Percentiles rank a stretch among this genome's conserved stretches.
phyloP scores from a whole-genome alignment of 208 protist species.

The Trypanosoma scelopori region DNA sequence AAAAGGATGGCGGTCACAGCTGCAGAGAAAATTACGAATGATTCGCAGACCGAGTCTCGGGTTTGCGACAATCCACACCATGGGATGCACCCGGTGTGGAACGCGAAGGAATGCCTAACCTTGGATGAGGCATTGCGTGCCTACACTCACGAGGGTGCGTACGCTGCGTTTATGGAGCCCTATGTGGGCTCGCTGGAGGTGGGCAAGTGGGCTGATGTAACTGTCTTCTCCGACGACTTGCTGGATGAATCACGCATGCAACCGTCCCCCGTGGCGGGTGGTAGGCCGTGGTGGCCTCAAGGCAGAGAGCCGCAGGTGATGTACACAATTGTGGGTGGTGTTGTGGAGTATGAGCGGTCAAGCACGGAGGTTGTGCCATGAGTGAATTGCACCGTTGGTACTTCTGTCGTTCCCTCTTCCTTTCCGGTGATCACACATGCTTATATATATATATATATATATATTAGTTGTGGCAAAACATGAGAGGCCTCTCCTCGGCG shows the following conservation, averaged over 20 bases:
- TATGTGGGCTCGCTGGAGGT: conserved; percentile 53
- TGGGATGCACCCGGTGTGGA: conserved; percentile 39
- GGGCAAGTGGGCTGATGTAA: conserved; percentile 62
- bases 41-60: no score
- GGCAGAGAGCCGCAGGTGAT: conserved; percentile 37
- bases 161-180: conserved; percentile 60
- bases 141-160: conserved; percentile 59
- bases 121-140: conserved; percentile 52
- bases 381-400: neutral
- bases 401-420: conserved; percentile 19
- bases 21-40: no score
- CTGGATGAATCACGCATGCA: neutral
- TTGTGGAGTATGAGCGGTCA: conserved; percentile 45
- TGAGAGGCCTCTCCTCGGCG: no score
- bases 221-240: conserved; percentile 39
- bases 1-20: conserved; percentile 42
- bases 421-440: no score
- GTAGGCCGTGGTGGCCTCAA: neutral
- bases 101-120: conserved; percentile 43
- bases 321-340: conserved; percentile 51
- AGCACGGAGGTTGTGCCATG: neutral
- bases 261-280: neutral
- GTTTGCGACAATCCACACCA: no score
- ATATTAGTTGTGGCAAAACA: no score
- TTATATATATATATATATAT: no score